Percentiles rank a stretch among this genome's conserved stretches.
Evolutionary conservation across 2,329 filamentous ascomycete genomes (phyloP).

Genomic region (Trichothecium roseum): DNA sequence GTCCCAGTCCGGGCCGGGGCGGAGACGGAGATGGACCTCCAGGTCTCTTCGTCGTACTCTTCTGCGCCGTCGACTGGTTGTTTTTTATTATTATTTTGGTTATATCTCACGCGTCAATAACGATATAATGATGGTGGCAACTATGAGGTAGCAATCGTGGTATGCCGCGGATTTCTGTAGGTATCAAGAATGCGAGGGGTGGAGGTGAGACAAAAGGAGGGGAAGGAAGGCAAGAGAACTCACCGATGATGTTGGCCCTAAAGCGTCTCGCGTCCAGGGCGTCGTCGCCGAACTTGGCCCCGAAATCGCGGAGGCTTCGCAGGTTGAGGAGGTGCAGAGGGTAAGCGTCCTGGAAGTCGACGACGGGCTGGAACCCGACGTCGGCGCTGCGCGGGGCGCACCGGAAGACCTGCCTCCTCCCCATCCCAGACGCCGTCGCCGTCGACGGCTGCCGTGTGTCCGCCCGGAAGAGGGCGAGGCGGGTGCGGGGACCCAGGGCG

Average conservation of each 20-base stretch:
- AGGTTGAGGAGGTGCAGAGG: constrained; percentile 60
- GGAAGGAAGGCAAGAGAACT: constrained; percentile 8
- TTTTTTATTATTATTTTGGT: background rate
- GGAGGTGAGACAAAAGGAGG: constrained; percentile 1
- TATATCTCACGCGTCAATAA: background rate
- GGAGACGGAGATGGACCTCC: constrained; percentile 51
- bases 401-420: constrained; percentile 45
- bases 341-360: constrained; percentile 63
- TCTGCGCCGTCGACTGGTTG: constrained; percentile 47
- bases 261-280: constrained; percentile 54
- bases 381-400: constrained; percentile 48
- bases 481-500: constrained; percentile 50
- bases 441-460: constrained; percentile 37
- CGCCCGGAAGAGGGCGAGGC: constrained; percentile 56
- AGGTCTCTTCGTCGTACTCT: constrained; percentile 60
- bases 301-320: constrained; percentile 51
- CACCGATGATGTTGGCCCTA: constrained; percentile 61
- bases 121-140: too few relatives aligned
- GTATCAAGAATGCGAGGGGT: too few relatives aligned
- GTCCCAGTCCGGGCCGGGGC: too few relatives aligned
- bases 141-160: too few relatives aligned
- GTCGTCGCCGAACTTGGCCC: constrained; percentile 42
- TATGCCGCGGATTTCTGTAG: too few relatives aligned
- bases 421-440: too few relatives aligned
- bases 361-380: constrained; percentile 52